phyloP scores from a whole-genome alignment of 192 early-diverging fungal species.

The Coemansia sp. region DNA sequence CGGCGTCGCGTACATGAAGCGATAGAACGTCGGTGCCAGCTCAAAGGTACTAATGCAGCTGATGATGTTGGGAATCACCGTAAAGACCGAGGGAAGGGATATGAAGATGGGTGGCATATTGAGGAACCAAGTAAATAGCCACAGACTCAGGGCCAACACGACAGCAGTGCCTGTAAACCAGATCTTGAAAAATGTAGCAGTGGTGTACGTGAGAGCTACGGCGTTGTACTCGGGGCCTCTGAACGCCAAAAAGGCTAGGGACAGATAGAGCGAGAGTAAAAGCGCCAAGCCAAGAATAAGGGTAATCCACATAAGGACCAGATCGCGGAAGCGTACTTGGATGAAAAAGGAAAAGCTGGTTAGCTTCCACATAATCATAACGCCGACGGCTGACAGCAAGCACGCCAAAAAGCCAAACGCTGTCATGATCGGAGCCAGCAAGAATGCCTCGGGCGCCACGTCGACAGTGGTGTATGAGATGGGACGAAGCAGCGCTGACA shows the following conservation, averaged over 20 bases:
- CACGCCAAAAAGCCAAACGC: constrained; percentile 31
- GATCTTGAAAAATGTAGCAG: constrained; percentile 45
- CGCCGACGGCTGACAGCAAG: constrained; percentile 26
- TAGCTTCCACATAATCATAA: constrained; percentile 50
- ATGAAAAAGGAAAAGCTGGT: constrained; percentile 38
- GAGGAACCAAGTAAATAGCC: constrained; percentile 48
- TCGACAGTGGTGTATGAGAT: constrained; percentile 26
- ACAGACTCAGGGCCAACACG: constrained; percentile 20
- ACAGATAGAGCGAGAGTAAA: constrained; percentile 30
- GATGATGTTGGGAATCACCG: constrained; percentile 50
- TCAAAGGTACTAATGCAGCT: constrained; percentile 54
- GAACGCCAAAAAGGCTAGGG: constrained; percentile 42
- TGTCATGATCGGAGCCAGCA: constrained; percentile 28
- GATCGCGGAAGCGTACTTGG: constrained; percentile 35
- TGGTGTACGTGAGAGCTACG: constrained; percentile 32
- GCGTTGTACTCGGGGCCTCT: constrained; percentile 38
- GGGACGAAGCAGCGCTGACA: constrained; percentile 28
- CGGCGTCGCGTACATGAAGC: constrained; percentile 56
- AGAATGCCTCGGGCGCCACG: constrained; percentile 32
- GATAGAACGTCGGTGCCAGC: constrained; percentile 56
- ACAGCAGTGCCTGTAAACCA: constrained; percentile 44
- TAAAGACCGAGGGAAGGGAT: constrained; percentile 40
- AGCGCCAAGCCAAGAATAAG: constrained; percentile 36
- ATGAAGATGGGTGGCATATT: constrained; percentile 32
- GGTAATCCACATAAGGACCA: constrained; percentile 39